Percentiles rank a stretch among this genome's conserved stretches.
Evolutionary conservation across 768 basidiomycete species (phyloP).

Genomic region (Russula virescens): DNA sequence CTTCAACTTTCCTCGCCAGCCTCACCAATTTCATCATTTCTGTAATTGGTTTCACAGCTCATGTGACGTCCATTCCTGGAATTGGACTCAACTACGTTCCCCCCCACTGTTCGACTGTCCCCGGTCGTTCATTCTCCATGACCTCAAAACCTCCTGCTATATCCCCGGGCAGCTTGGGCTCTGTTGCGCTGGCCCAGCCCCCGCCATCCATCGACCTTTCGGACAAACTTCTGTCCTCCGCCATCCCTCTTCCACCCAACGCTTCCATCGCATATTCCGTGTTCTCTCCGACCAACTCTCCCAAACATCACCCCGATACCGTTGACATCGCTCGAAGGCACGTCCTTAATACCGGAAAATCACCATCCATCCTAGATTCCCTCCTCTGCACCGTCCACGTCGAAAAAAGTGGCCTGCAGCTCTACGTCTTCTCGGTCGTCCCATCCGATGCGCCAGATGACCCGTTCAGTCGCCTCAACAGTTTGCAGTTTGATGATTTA

Average conservation of each 20-base stretch:
- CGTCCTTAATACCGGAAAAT: constrained; percentile 37
- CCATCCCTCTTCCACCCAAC: constrained; percentile 40
- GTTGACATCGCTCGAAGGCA: constrained; percentile 54
- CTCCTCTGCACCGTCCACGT: constrained; percentile 48
- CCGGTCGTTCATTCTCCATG: constrained; percentile 23
- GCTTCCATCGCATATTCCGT: constrained; percentile 43
- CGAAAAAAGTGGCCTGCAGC: constrained; percentile 36
- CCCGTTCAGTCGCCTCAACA: constrained; percentile 33
- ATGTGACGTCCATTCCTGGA: constrained; percentile 6
- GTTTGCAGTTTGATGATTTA: constrained; percentile 45
- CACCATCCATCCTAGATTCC: constrained; percentile 40
- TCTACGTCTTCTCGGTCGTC: constrained; percentile 56
- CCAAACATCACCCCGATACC: constrained; percentile 33
- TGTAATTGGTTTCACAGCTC: neutral
- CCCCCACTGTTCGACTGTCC: neutral
- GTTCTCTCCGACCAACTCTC: constrained; percentile 34
- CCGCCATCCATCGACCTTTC: constrained; percentile 33
- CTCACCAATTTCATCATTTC: neutral
- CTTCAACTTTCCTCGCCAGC: neutral
- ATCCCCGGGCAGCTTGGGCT: constrained; percentile 32
- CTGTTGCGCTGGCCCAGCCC: constrained; percentile 28
- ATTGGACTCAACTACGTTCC: neutral
- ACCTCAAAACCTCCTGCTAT: constrained; percentile 25
- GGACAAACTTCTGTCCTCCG: constrained; percentile 42
- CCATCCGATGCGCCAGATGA: constrained; percentile 32